These are phyloP conservation scores for Amaranthus hypochondriacus DNA, from an alignment of 148 eudicot genomes.

Conservation along the genomic window DNA sequence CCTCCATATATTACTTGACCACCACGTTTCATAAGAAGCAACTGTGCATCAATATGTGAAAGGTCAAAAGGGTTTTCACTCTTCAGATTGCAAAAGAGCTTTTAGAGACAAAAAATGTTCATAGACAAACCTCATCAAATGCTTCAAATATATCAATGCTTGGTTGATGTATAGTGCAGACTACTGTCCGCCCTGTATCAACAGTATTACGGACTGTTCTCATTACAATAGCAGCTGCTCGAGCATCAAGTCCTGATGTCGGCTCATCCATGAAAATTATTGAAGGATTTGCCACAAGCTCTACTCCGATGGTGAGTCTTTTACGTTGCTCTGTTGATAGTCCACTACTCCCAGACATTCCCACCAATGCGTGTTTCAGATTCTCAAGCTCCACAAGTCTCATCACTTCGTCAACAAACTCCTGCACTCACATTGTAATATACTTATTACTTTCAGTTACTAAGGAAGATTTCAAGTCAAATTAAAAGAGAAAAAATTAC, in stretches of 20 bases:
- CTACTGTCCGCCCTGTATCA: constrained; percentile 93
- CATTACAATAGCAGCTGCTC: constrained; percentile 98
- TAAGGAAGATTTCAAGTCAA: background rate
- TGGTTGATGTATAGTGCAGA: constrained; percentile 97
- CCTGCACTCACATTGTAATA: constrained; percentile 39
- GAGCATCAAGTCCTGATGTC: constrained; percentile 95
- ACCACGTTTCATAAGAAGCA: constrained; percentile 93
- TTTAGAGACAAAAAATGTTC: background rate
- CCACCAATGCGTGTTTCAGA: constrained; percentile 73
- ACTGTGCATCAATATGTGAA: constrained; percentile 34
- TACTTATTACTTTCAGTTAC: background rate
- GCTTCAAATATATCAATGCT: constrained; percentile 94
- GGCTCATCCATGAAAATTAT: constrained; percentile 98
- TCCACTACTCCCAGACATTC: constrained; percentile 67
- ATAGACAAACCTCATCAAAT: constrained; percentile 72
- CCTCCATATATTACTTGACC: constrained; percentile 87
- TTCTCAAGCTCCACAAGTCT: constrained; percentile 62
- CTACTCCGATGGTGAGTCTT: constrained; percentile 86
- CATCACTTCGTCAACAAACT: constrained; percentile 86
- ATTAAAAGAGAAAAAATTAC: constrained; percentile 14
- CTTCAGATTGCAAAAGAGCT: background rate
- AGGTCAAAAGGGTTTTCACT: background rate
- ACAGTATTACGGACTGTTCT: constrained; percentile 88
- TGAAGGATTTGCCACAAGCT: constrained; percentile 94
- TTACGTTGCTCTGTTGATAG: constrained; percentile 90